Conservation (phyloP, 2,329 filamentous ascomycete species). For the Blastomyces parvus region DNA sequence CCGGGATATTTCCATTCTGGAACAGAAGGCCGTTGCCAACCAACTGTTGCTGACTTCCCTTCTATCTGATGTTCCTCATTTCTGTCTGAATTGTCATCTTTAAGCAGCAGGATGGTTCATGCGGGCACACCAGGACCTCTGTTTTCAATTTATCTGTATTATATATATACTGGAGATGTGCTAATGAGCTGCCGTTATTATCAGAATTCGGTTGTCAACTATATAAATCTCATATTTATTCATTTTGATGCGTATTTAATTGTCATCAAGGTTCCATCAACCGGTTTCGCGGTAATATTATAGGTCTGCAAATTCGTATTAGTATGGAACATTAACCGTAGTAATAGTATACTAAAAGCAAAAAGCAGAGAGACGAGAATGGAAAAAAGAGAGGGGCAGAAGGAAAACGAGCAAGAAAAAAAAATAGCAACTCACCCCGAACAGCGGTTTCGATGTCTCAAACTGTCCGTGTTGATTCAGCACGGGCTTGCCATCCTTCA, state of each 20-base stretch:
- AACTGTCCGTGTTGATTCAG: background rate
- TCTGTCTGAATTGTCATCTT: no score
- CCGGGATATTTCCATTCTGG: no score
- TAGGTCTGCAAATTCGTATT: background rate
- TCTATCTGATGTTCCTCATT: no score
- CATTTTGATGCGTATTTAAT: background rate
- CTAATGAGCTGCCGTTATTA: no score
- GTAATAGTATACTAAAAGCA: no score
- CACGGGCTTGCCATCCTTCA: background rate
- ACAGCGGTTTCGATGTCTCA: background rate
- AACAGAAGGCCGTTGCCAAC: no score
- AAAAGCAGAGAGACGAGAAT: background rate
- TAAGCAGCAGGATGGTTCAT: no score
- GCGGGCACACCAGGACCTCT: no score
- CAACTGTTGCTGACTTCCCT: no score
- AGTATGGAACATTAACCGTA: background rate
- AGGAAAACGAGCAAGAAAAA: background rate
- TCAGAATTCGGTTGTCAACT: no score
- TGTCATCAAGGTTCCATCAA: background rate
- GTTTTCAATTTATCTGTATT: no score
- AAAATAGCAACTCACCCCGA: background rate
- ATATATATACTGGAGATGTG: no score
- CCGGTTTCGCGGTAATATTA: background rate
- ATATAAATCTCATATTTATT: slow-evolving; percentile 15
- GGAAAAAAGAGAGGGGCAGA: background rate